These are phyloP conservation scores for Trichoderma arundinaceum DNA, from an alignment of 2,329 filamentous ascomycete genomes.

Conservation along the genomic window DNA sequence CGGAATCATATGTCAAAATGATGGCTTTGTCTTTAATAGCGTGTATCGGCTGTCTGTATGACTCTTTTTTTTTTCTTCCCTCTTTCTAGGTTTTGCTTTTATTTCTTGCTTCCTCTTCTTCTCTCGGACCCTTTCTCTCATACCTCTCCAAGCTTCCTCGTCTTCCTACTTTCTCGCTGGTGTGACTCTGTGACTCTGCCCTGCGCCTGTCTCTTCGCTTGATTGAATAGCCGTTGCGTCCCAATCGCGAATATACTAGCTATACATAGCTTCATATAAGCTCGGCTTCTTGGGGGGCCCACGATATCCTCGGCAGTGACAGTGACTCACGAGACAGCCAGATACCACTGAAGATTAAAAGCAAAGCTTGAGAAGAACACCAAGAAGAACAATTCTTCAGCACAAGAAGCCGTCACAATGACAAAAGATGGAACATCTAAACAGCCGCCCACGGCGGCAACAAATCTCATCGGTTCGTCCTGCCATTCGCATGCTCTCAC, in stretches of 20 bases:
- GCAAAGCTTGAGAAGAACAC: not conserved
- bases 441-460: conserved; percentile 82
- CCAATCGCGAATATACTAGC: not conserved
- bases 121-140: conserved; percentile 14
- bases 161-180: not conserved
- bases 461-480: conserved; percentile 83
- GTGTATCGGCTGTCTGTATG: conserved; percentile 23
- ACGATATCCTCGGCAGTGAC: conserved; percentile 25
- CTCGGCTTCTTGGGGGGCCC: conserved; percentile 11
- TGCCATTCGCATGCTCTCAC: not conserved
- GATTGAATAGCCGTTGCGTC: conserved; percentile 27
- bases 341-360: not conserved
- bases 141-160: not conserved
- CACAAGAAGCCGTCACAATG: conserved; percentile 39
- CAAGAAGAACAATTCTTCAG: not conserved
- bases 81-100: conserved; percentile 2
- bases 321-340: not conserved
- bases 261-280: conserved; percentile 25
- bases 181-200: not conserved
- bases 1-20: conserved; percentile 33
- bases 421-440: conserved; percentile 56
- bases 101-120: not conserved
- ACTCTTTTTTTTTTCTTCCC: conserved; percentile 18
- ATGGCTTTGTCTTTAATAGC: conserved; percentile 13
- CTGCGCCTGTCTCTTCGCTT: conserved; percentile 1